These are phyloP conservation scores for Eutypella sp. DNA, from an alignment of 2,329 filamentous ascomycete species.

Conservation along the genomic window DNA sequence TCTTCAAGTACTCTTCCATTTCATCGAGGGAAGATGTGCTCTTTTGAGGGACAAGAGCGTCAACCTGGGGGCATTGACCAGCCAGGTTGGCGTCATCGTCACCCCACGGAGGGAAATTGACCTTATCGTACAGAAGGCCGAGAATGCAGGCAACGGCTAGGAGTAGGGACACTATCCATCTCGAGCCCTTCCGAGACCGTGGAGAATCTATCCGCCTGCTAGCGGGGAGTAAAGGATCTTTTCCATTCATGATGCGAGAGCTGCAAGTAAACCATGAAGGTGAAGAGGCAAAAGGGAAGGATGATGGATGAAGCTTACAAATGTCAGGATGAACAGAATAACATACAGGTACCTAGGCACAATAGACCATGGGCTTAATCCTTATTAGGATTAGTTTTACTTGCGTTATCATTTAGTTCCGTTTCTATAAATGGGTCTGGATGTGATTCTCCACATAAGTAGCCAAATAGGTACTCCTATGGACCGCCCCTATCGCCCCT, in stretches of 20 bases:
- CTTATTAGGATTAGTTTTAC: too few relatives aligned
- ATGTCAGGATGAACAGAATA: too few relatives aligned
- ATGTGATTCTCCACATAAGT: too few relatives aligned
- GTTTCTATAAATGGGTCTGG: too few relatives aligned
- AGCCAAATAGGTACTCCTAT: too few relatives aligned
- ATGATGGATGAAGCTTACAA: too few relatives aligned
- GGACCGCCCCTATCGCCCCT: too few relatives aligned
- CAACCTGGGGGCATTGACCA: constrained; percentile 29
- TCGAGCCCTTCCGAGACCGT: not conserved
- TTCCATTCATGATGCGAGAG: not conserved
- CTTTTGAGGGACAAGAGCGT: constrained; percentile 25
- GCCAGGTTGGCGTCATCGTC: not conserved
- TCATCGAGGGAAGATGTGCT: constrained; percentile 20
- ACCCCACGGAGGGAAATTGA: not conserved
- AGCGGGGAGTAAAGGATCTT: not conserved
- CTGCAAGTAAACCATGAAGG: not conserved
- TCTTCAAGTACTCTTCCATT: constrained; percentile 28
- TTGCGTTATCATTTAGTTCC: too few relatives aligned
- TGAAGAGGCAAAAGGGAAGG: not conserved
- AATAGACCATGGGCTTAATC: too few relatives aligned
- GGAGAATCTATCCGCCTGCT: not conserved
- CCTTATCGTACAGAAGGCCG: not conserved
- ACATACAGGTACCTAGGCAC: too few relatives aligned
- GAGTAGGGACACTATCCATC: too few relatives aligned
- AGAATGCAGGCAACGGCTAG: not conserved